These are phyloP conservation scores for Neofusicoccum umdonicola DNA, from an alignment of 2,329 filamentous ascomycete genomes.

Conservation along the genomic window DNA sequence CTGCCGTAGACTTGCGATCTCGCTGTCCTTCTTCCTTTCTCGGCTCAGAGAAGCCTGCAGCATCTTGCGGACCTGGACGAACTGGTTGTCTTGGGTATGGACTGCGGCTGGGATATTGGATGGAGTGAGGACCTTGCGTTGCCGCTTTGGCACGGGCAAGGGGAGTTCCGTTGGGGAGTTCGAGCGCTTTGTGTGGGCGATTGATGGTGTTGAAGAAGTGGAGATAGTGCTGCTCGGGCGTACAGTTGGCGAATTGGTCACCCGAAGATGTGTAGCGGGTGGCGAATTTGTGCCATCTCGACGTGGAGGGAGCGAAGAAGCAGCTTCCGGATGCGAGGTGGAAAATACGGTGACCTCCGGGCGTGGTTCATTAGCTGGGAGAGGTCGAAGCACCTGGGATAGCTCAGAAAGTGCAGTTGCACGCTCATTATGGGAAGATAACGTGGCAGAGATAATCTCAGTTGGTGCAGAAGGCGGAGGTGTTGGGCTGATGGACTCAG, in stretches of 20 bases:
- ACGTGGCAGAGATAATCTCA: no score
- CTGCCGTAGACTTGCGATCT: background rate
- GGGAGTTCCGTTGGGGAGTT: background rate
- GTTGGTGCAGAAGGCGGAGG: no score
- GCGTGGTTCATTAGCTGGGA: no score
- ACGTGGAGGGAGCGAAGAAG: no score
- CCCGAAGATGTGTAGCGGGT: no score
- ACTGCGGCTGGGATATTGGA: background rate
- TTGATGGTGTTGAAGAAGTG: background rate
- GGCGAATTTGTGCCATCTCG: no score
- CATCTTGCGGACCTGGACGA: background rate
- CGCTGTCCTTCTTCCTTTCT: background rate
- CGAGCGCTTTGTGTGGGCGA: background rate
- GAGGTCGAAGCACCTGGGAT: no score
- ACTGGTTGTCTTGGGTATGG: background rate
- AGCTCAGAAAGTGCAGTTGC: no score
- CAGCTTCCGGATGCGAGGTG: no score
- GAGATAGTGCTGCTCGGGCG: background rate
- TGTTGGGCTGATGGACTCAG: no score
- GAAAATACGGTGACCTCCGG: no score
- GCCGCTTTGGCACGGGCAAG: background rate
- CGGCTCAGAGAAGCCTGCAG: background rate
- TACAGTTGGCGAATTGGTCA: background rate
- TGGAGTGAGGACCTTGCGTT: background rate
- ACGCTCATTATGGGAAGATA: no score